phyloP scores from a whole-genome alignment of 2,329 filamentous ascomycete genomes.

The Hypomyces perniciosus region DNA sequence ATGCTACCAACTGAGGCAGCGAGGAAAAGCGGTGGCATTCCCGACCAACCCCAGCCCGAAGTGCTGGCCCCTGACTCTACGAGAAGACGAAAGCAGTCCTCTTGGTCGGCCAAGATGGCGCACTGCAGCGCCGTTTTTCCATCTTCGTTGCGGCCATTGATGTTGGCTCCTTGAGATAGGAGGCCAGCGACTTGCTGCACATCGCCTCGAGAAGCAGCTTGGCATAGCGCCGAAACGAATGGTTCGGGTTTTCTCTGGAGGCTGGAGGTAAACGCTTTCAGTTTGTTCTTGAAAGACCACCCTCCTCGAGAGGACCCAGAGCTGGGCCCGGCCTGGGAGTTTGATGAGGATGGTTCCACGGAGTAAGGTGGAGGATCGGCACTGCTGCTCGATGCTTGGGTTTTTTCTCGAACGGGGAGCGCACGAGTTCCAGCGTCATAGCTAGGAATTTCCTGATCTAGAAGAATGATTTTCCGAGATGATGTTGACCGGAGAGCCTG shows the following conservation, averaged over 20 bases:
- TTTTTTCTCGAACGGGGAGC: conserved; percentile 13
- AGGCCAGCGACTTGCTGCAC: conserved; percentile 27
- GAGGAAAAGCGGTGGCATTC: conserved; percentile 29
- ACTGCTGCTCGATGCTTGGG: not conserved
- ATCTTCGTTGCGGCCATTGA: conserved; percentile 31
- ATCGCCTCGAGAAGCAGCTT: conserved; percentile 29
- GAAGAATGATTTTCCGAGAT: conserved; percentile 16
- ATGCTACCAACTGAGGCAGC: conserved; percentile 26
- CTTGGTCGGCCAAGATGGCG: conserved; percentile 27
- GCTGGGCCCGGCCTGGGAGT: conserved; percentile 3
- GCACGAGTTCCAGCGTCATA: not conserved
- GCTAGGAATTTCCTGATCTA: not conserved
- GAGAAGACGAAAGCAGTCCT: conserved; percentile 27
- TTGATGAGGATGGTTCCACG: conserved; percentile 13
- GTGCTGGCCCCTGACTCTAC: conserved; percentile 26
- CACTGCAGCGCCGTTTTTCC: conserved; percentile 30
- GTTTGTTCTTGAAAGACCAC: conserved; percentile 27
- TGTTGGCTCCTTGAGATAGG: conserved; percentile 29
- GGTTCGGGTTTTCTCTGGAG: conserved; percentile 31
- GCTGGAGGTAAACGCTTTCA: conserved; percentile 30
- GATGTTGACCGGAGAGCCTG: conserved; percentile 15
- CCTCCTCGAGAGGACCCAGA: conserved; percentile 16
- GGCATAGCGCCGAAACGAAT: conserved; percentile 31
- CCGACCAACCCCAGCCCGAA: conserved; percentile 16
- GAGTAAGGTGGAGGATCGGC: conserved; percentile 22